A percentile compares a stretch with the other conserved stretches of the same genome.
phyloP scores from a whole-genome alignment of 257 asterid genomes.

The Fraxinus quadrangulata region DNA sequence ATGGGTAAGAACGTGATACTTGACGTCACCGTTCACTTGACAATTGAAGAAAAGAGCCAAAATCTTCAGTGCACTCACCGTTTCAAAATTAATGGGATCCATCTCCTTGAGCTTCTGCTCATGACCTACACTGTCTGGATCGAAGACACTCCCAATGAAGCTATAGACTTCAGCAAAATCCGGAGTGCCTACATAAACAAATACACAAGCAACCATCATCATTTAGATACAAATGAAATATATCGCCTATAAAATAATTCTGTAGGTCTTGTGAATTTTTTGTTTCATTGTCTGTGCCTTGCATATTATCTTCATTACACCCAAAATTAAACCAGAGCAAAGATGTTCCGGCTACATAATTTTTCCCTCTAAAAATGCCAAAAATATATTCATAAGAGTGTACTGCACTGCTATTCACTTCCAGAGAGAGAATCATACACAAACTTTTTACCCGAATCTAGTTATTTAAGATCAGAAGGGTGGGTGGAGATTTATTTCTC shows the following conservation, averaged over 20 bases:
- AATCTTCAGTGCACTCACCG: conserved; percentile 54
- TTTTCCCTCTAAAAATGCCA: neutral
- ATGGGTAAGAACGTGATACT: neutral
- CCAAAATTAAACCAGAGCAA: neutral
- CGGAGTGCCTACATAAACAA: conserved; percentile 60
- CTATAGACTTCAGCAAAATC: conserved; percentile 95
- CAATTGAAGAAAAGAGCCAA: conserved; percentile 8
- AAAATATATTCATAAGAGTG: neutral
- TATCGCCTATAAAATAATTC: neutral
- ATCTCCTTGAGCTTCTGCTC: conserved; percentile 93
- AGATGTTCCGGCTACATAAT: neutral
- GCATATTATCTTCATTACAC: neutral
- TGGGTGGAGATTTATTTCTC: neutral
- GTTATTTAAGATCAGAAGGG: neutral
- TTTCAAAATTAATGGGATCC: conserved; percentile 95
- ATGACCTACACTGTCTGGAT: conserved; percentile 72
- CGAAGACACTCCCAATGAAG: conserved; percentile 93
- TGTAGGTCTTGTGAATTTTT: conserved; percentile 2
- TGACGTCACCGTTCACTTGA: neutral
- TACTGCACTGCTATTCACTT: neutral
- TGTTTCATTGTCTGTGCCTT: conserved; percentile 4
- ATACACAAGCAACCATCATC: conserved; percentile 6
- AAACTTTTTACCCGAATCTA: neutral
- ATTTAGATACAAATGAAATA: neutral
- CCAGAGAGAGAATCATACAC: neutral